Base-by-base conservation (phyloP, 352 stramenopile species). In the Globisporangium mamillatum region DNA sequence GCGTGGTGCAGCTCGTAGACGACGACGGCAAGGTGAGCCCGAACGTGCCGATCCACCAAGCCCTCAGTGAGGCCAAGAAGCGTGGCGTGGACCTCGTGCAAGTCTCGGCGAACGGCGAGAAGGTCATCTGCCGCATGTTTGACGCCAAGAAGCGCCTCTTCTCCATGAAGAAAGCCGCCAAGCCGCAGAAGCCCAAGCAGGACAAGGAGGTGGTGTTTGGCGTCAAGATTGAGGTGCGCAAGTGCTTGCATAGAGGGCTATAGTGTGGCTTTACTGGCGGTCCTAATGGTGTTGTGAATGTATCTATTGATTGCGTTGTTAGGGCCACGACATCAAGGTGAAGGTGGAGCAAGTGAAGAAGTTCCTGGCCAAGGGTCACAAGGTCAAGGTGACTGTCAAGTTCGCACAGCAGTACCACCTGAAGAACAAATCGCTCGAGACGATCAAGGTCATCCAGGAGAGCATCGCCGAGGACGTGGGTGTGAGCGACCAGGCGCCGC, bases 121-220 rank as follows among this genome's bases (percentile, higher is more conserved):
- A 78, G 8, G 70, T 76, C 7, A 67, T 93, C 1, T 93, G 86
- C 59, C 75, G 79, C 53, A 72, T 93, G 57, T 93, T 93, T 60
- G 81, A 93, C 68, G 78, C 79, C n/a, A 82, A 91, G 73, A 92
- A 92, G 75, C 79, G 83, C 14, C 58, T 88, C 12, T 93, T 90
- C 50, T 70, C 79, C 41, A 63, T 93, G 54, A 91, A 90, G 69
- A 93, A 92, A 64, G 69, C 80, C 8, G 67, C 63, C 38, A 91
- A 93, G 73, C 70, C 78, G 57, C 72, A 76, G 56, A 93, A 91
- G 73, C 73, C 75, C 54, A 92, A 91, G 69, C 69, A 72, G 4
- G 83, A 92, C 66, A 93, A 93, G 69, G 83, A 93, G 64, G 78
- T 93, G 20, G 64, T 83, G 25, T 80, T 92, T 38, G 77, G 82